Base-by-base conservation (phyloP, 495 filamentous ascomycete genomes). In the Geoglossum glabrum region DNA sequence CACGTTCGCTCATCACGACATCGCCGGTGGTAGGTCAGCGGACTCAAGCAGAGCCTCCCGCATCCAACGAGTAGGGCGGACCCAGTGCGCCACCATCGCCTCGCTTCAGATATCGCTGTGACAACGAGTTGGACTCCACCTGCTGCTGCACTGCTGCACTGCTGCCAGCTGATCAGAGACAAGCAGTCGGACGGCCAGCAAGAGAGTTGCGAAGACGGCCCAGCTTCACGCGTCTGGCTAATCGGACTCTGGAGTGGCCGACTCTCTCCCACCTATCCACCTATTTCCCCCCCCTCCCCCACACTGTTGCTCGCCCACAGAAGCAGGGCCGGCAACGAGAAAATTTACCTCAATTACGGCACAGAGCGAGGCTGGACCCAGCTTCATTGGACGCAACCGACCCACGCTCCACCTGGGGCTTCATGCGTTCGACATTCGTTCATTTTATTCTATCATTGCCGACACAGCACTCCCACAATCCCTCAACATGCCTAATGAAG, bases 401-500 rank as follows among this genome's bases (percentile, higher is more conserved):
- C 30, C 23, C 49, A 52, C 23, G 17, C 49, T 15, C 5, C 49
- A 13, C n/a, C 23, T 52, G 17, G 49, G 49, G 49, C 49, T 52
- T 52, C 25, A 52, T 52, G 49, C 49, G 23, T 52, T 52, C 49
- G 26, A 52, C 10, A 52, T 52, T 52, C 49, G 49, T 31, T 52
- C 49, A 3, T 52, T 52, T 27, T 27, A 27, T 52, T 52, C 49
- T 5, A 52, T 52, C 26, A 52, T 52, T 17, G 26, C 26, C 54
- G 21, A 33, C 23, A 56, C 25, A 56, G 31, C 36, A 9, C 19
- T 8, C 28, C 7, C 17, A 34, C 54, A 40, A 40, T 7, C 38
- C 31, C 25, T 56, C 54, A 38, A 38, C 38, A 56, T 56, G 54
- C 33, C 54, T 56, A 28, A 56, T 38, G 54, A 56, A 45, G 54